These are phyloP conservation scores for Begonia peltatifolia DNA, from an alignment of 306 rosid species.

Conservation along the genomic window DNA sequence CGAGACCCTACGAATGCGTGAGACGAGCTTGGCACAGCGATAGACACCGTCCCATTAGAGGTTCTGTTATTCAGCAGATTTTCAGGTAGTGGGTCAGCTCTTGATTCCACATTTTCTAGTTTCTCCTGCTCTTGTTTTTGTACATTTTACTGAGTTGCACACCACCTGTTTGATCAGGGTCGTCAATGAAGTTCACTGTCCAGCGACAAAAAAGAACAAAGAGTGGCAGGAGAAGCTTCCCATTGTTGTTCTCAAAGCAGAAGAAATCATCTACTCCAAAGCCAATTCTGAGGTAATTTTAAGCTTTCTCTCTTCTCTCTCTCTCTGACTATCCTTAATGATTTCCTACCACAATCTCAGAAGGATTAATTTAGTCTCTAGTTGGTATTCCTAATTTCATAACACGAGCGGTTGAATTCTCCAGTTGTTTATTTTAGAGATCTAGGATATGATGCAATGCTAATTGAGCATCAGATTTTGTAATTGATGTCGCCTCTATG, in stretches of 20 bases:
- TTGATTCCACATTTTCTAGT: constrained; percentile 2
- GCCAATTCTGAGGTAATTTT: constrained; percentile 84
- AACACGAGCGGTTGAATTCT: too few relatives aligned
- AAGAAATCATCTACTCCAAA: constrained; percentile 97
- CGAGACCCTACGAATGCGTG: constrained; percentile 98
- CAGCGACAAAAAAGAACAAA: constrained; percentile 73
- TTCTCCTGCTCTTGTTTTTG: constrained; percentile 6
- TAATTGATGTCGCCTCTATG: too few relatives aligned
- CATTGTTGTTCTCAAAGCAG: constrained; percentile 77
- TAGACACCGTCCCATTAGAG: constrained; percentile 84
- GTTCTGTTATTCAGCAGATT: constrained; percentile 82
- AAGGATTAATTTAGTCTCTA: too few relatives aligned
- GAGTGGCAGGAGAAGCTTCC: constrained; percentile 97
- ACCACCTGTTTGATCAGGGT: constrained; percentile 82
- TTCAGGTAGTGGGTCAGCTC: constrained; percentile 66
- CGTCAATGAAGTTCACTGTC: constrained; percentile 54
- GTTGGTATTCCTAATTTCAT: too few relatives aligned
- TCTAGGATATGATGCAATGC: too few relatives aligned
- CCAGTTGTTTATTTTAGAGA: too few relatives aligned
- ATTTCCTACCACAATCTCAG: too few relatives aligned
- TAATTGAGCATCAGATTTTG: too few relatives aligned
- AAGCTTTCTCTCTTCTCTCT: constrained; percentile 7
- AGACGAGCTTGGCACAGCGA: constrained; percentile 99
- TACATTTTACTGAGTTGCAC: constrained; percentile 44
- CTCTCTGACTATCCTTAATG: constrained; percentile 12